Evolutionary conservation across 2,329 filamentous ascomycete species (phyloP), one percentile per base, ranked within the genome.

Genomic region (Sclerotinia borealis): DNA sequence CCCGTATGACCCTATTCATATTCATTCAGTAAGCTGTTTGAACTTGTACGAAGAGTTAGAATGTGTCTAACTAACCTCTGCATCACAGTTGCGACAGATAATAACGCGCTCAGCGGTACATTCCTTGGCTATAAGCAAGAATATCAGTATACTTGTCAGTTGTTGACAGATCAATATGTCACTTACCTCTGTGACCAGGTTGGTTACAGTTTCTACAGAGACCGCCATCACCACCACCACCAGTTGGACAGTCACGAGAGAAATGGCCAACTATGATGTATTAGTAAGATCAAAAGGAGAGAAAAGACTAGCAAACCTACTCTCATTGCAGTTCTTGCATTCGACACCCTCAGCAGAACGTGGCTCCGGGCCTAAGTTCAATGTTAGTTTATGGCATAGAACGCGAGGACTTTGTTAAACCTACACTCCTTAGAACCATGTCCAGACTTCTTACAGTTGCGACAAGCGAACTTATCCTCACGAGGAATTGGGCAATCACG

Each of bases 401-500:
- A 5, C 1, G n/a, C 37, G 37, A 31, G 31, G 2, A 37, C 9
- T 31, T 45, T 45, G 9, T 27, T 13, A 2, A 48, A 64, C 68
- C 63, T 68, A 71, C 73, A 75, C 43, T 75, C 73, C 67, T 72
- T 74, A 22, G 67, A 66, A 11, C 56, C 63, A 65, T 75, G 73
- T n/a, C 73, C 73, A 34, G 69, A 70, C 56, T 51, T 75, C 70
- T 82, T 83, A 77, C 87, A 90, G 72, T 90, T 90, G 73, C 82
- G 84, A 81, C 88, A 90, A 9, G 84, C 85, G 68, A 82, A 86
- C 63, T 79, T 85, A 77, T 89, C 84, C 36, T 84, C 76, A 56
- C 88, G 84, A 29, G 84, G 83, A n/a, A 78, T 75, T 4, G 83
- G 80, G 70, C 89, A 92, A 68, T 92, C 87, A 59, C 88, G 85